Conservation (phyloP, 1,139 yeast species). For the Meyerozyma athensensis region DNA sequence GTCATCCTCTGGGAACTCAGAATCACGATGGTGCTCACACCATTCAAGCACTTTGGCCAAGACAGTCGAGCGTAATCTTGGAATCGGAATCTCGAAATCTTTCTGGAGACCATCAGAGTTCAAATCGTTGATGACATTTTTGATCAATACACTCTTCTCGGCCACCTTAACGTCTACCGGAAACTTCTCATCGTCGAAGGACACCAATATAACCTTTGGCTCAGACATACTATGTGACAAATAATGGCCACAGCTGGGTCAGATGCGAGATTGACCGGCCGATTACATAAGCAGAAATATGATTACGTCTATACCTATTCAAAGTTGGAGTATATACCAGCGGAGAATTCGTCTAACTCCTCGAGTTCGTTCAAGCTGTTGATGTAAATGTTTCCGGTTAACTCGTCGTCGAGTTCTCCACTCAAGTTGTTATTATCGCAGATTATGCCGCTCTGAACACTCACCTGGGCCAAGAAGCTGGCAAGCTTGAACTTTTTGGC, state of each 20-base stretch:
- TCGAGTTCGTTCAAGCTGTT: slow-evolving; percentile 50
- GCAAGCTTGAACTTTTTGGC: slow-evolving; percentile 53
- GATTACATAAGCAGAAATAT: not conserved
- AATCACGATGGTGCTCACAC: slow-evolving; percentile 95
- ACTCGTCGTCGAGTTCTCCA: slow-evolving; percentile 18
- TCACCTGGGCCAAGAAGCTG: slow-evolving; percentile 59
- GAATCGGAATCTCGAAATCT: slow-evolving; percentile 85
- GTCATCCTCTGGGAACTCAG: slow-evolving; percentile 71
- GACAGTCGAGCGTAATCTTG: slow-evolving; percentile 83
- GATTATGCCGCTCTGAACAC: slow-evolving; percentile 60
- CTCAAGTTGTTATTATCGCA: slow-evolving; percentile 33
- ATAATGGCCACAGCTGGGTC: not conserved
- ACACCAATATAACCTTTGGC: slow-evolving; percentile 55
- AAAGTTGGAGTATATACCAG: slow-evolving; percentile 84
- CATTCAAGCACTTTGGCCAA: slow-evolving; percentile 90
- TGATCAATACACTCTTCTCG: slow-evolving; percentile 81
- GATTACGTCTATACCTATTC: slow-evolving; percentile 26
- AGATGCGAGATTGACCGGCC: not conserved
- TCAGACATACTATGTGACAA: slow-evolving; percentile 14
- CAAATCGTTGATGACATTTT: slow-evolving; percentile 85
- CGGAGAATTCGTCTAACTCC: slow-evolving; percentile 82
- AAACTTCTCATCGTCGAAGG: slow-evolving; percentile 71
- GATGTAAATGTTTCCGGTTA: slow-evolving; percentile 39
- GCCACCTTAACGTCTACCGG: slow-evolving; percentile 81
- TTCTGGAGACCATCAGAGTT: slow-evolving; percentile 56